These are phyloP conservation scores for Coemansia furcata DNA, from an alignment of 192 early-diverging fungal species.

Conservation along the genomic window DNA sequence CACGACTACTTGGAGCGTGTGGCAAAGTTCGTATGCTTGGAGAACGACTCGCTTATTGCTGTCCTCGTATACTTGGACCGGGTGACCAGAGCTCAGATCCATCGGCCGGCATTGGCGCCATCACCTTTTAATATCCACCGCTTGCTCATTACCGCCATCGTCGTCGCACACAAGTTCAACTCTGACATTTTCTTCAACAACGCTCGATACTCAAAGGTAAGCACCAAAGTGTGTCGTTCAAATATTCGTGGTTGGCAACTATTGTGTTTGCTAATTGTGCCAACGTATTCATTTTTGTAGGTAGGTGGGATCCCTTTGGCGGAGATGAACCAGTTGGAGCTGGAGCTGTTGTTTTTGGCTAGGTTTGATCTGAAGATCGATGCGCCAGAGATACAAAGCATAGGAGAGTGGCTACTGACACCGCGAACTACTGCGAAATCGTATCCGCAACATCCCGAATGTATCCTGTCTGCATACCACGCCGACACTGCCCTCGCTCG, in stretches of 20 bases:
- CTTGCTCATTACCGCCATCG: conserved; percentile 65
- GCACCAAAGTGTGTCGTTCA: neutral
- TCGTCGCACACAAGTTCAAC: conserved; percentile 72
- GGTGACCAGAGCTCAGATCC: conserved; percentile 49
- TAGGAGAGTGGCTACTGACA: conserved; percentile 61
- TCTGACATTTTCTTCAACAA: conserved; percentile 76
- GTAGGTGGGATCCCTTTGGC: conserved; percentile 69
- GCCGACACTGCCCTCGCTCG: conserved; percentile 8
- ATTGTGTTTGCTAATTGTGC: neutral
- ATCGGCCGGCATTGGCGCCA: conserved; percentile 55
- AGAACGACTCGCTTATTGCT: conserved; percentile 65
- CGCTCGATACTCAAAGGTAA: conserved; percentile 64
- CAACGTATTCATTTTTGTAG: conserved; percentile 27
- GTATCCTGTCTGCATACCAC: conserved; percentile 22
- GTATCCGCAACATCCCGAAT: neutral
- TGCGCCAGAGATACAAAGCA: conserved; percentile 58
- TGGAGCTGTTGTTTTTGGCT: conserved; percentile 71
- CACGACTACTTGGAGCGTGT: conserved; percentile 66
- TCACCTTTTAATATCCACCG: conserved; percentile 72
- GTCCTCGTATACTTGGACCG: conserved; percentile 76
- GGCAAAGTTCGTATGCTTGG: conserved; percentile 65
- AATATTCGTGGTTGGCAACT: neutral
- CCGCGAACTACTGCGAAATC: neutral
- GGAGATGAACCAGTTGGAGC: conserved; percentile 72
- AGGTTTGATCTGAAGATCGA: conserved; percentile 70